These are phyloP conservation scores for Isoetes taiwanensis DNA, from an alignment of 75 land plant species.

Conservation along the genomic window DNA sequence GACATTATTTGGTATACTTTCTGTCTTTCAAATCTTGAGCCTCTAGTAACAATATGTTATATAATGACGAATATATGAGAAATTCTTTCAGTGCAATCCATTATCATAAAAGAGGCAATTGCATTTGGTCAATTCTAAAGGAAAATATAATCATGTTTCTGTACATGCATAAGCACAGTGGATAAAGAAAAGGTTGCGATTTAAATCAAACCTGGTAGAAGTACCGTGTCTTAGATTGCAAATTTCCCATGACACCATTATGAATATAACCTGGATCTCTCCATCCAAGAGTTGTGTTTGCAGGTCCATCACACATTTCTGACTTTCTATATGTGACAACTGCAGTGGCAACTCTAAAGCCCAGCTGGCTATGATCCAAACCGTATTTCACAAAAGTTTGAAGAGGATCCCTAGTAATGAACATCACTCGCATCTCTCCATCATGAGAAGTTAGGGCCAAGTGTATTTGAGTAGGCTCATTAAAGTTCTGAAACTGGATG, in stretches of 20 bases:
- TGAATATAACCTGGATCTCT: slow-evolving; percentile 74
- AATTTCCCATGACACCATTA: slow-evolving; percentile 39
- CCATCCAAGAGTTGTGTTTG: slow-evolving; percentile 64
- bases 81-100: too few species aligned
- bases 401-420: slow-evolving; percentile 36
- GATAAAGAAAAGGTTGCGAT: too few species aligned
- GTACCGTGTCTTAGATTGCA: slow-evolving; percentile 45
- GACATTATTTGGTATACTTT: too few species aligned
- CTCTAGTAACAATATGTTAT: too few species aligned
- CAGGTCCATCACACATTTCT: slow-evolving; percentile 73
- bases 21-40: too few species aligned
- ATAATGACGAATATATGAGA: too few species aligned
- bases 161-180: too few species aligned
- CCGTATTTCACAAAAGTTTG: slow-evolving; percentile 46
- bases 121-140: too few species aligned
- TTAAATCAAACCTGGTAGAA: slow-evolving; percentile 58
- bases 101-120: too few species aligned
- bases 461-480: slow-evolving; percentile 70
- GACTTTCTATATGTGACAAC: slow-evolving; percentile 38
- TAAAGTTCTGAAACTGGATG: slow-evolving; percentile 26
- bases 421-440: slow-evolving; percentile 75
- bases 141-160: too few species aligned
- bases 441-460: slow-evolving; percentile 40
- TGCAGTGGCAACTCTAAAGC: slow-evolving; percentile 14
- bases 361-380: slow-evolving; percentile 9